These are phyloP conservation scores for Myxozyma neglecta DNA, from an alignment of 805 yeast species.

Conservation along the genomic window DNA sequence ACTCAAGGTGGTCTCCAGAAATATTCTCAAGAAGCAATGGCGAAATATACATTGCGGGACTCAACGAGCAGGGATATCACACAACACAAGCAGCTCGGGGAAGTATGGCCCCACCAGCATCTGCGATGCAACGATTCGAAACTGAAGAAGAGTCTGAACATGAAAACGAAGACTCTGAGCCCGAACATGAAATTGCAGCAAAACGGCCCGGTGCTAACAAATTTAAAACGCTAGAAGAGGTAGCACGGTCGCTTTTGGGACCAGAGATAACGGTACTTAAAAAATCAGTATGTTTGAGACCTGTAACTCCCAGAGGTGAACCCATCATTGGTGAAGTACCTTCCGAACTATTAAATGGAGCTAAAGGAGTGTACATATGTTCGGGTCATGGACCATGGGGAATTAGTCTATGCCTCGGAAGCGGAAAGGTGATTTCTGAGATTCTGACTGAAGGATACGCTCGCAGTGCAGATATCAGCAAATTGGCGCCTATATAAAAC, in stretches of 20 bases:
- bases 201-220: constrained; percentile 2
- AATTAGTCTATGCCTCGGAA: constrained; percentile 82
- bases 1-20: constrained; percentile 30
- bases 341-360: constrained; percentile 14
- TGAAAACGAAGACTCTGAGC: not conserved
- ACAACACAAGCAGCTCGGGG: constrained; percentile 4
- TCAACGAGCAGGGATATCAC: constrained; percentile 31
- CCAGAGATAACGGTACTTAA: constrained; percentile 22
- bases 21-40: constrained; percentile 32
- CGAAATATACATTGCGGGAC: constrained; percentile 32
- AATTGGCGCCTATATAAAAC: constrained; percentile 6
- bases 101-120: constrained; percentile 19
- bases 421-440: constrained; percentile 79
- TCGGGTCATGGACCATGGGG: constrained; percentile 95
- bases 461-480: constrained; percentile 26
- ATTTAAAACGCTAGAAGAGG: constrained; percentile 13
- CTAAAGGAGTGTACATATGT: constrained; percentile 24
- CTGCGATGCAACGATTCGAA: not conserved
- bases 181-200: not conserved
- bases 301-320: constrained; percentile 31
- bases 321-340: constrained; percentile 31
- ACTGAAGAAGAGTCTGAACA: not conserved
- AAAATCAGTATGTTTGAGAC: constrained; percentile 29
- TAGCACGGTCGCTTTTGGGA: constrained; percentile 26
- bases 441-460: constrained; percentile 61